Evolutionary conservation across 176 grass and related monocot genomes (phyloP).

Genomic region (Carex kokanica): DNA sequence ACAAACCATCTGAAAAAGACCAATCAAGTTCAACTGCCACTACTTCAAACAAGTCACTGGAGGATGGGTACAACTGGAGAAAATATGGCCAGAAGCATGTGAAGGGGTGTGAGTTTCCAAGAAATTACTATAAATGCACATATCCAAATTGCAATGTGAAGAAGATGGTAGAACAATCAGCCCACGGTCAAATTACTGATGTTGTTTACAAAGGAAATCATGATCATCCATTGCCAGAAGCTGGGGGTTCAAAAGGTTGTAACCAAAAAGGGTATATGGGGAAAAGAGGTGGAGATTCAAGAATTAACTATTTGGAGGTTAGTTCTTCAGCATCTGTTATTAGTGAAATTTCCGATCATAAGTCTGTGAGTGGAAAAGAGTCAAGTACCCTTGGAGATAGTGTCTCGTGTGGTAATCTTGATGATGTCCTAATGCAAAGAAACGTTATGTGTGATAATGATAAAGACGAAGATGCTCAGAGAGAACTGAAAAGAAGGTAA

Average conservation of each 20-base stretch:
- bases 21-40: slow-evolving; percentile 8
- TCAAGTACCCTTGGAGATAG: slow-evolving; percentile 17
- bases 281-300: slow-evolving; percentile 19
- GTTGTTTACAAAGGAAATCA: slow-evolving; percentile 90
- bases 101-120: slow-evolving; percentile 90
- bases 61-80: slow-evolving; percentile 93
- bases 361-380: slow-evolving; percentile 21
- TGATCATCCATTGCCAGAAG: slow-evolving; percentile 73
- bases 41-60: slow-evolving; percentile 36
- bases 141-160: slow-evolving; percentile 77
- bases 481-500: slow-evolving; percentile 35
- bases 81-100: slow-evolving; percentile 99
- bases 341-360: slow-evolving; percentile 28
- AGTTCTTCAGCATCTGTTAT: slow-evolving; percentile 24
- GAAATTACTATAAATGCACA: slow-evolving; percentile 97
- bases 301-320: neutral
- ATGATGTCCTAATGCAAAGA: slow-evolving; percentile 15
- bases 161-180: slow-evolving; percentile 86
- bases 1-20: slow-evolving; percentile 13
- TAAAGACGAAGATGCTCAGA: slow-evolving; percentile 10
- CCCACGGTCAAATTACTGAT: slow-evolving; percentile 69
- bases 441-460: slow-evolving; percentile 1
- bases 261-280: slow-evolving; percentile 14
- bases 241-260: slow-evolving; percentile 27
- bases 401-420: neutral